These are phyloP conservation scores for Capsella bursapastoris DNA, from an alignment of 345 rosid genomes.

Conservation along the genomic window DNA sequence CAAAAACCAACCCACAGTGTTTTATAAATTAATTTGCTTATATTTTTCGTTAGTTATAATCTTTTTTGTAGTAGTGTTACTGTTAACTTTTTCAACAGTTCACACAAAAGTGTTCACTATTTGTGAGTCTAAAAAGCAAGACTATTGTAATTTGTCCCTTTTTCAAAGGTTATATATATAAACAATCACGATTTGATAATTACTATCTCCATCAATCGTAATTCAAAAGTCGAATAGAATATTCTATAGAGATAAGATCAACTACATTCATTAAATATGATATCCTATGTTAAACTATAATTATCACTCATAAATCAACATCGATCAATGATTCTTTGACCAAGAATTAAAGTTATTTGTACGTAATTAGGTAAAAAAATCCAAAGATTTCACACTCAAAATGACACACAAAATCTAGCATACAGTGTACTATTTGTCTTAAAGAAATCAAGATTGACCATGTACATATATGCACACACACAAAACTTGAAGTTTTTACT, in stretches of 20 bases:
- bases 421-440: neutral
- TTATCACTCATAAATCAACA: conserved; percentile 30
- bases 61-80: neutral
- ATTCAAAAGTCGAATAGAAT: conserved; percentile 40
- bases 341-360: neutral
- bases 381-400: conserved; percentile 31
- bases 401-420: neutral
- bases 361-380: conserved; percentile 10
- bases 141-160: conserved; percentile 17
- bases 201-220: conserved; percentile 38
- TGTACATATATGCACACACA: neutral
- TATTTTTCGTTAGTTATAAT: conserved; percentile 5
- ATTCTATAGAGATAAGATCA: conserved; percentile 38
- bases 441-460: conserved; percentile 1
- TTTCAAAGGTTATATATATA: conserved; percentile 29
- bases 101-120: conserved; percentile 8
- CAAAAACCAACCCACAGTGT: neutral
- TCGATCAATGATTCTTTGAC: conserved; percentile 39
- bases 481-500: neutral
- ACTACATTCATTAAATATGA: conserved; percentile 29
- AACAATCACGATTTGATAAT: conserved; percentile 38
- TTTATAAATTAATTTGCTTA: neutral
- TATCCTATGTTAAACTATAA: conserved; percentile 34
- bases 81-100: conserved; percentile 18
- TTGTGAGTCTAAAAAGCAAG: conserved; percentile 31